phyloP scores from a whole-genome alignment of 352 stramenopile species.

The Globisporangium emineosum region DNA sequence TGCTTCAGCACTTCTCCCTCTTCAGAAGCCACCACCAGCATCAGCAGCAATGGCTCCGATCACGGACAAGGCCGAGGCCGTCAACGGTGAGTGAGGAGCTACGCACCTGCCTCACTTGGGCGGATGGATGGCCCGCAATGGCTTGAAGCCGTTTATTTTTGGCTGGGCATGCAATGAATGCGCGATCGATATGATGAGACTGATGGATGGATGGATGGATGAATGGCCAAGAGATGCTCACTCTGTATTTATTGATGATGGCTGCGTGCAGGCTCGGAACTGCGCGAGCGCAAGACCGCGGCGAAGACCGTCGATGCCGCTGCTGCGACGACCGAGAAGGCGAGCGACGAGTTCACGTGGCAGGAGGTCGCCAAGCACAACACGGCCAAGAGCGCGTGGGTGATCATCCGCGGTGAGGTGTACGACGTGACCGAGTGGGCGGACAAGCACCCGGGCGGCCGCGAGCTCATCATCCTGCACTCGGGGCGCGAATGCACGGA shows the following conservation, averaged over 20 bases:
- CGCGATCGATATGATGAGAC: not conserved
- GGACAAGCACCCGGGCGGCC: slow-evolving; percentile 78
- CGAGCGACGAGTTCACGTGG: slow-evolving; percentile 83
- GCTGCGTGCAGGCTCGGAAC: slow-evolving; percentile 10
- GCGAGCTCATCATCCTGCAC: slow-evolving; percentile 79
- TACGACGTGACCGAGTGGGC: slow-evolving; percentile 92
- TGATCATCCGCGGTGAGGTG: slow-evolving; percentile 93
- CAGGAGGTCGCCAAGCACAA: slow-evolving; percentile 95
- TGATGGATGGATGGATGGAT: not conserved
- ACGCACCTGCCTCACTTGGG: not conserved
- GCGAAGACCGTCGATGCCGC: not conserved
- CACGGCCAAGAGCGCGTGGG: slow-evolving; percentile 94
- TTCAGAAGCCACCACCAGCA: not conserved
- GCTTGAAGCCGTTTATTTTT: slow-evolving; percentile 7
- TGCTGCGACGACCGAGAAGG: slow-evolving; percentile 16
- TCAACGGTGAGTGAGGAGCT: slow-evolving; percentile 9
- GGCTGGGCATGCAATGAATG: not conserved
- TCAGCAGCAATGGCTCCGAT: slow-evolving; percentile 14
- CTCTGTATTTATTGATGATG: not conserved
- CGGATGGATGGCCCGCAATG: not conserved
- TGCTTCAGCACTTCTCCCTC: not conserved
- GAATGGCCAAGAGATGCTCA: slow-evolving; percentile 2
- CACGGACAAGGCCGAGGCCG: not conserved
- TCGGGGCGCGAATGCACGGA: slow-evolving; percentile 81
- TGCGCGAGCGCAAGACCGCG: slow-evolving; percentile 60